Conservation (phyloP, 768 basidiomycete species). For the Coprinopsis strossmayeri region DNA sequence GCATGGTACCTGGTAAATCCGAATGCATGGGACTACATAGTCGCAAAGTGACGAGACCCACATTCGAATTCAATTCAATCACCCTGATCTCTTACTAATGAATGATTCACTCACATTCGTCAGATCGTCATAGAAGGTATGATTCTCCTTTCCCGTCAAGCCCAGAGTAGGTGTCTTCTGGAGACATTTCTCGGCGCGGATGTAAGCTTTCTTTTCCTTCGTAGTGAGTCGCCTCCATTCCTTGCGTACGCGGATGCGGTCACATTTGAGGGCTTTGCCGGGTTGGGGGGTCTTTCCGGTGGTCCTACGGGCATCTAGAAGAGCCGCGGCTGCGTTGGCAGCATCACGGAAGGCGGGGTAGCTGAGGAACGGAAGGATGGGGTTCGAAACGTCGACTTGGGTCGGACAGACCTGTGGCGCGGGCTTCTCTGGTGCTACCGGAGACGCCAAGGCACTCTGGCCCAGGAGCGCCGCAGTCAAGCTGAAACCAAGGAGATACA, state of each 20-base stretch:
- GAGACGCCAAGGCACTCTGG: too few relatives aligned
- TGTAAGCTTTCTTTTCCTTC: conserved; percentile 8
- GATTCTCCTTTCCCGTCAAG: background rate
- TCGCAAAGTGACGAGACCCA: background rate
- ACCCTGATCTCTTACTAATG: background rate
- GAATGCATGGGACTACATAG: conserved; percentile 6
- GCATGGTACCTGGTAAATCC: conserved; percentile 6
- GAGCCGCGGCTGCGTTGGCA: background rate
- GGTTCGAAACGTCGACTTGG: conserved; percentile 3
- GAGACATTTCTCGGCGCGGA: conserved; percentile 9
- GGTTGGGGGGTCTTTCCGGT: background rate
- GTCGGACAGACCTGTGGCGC: background rate
- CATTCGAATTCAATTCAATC: background rate
- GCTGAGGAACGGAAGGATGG: conserved; percentile 5
- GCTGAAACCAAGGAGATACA: too few relatives aligned
- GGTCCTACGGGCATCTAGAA: background rate
- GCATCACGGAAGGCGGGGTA: conserved; percentile 3
- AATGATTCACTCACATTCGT: background rate
- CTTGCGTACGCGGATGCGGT: conserved; percentile 7
- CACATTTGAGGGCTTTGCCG: conserved; percentile 1
- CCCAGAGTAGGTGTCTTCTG: background rate
- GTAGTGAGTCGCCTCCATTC: conserved; percentile 8
- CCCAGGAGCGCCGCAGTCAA: too few relatives aligned
- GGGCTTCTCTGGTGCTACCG: too few relatives aligned
- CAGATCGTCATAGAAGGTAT: conserved; percentile 6